phyloP scores from a whole-genome alignment of 306 rosid genomes.

The Acacia melanoxylon region DNA sequence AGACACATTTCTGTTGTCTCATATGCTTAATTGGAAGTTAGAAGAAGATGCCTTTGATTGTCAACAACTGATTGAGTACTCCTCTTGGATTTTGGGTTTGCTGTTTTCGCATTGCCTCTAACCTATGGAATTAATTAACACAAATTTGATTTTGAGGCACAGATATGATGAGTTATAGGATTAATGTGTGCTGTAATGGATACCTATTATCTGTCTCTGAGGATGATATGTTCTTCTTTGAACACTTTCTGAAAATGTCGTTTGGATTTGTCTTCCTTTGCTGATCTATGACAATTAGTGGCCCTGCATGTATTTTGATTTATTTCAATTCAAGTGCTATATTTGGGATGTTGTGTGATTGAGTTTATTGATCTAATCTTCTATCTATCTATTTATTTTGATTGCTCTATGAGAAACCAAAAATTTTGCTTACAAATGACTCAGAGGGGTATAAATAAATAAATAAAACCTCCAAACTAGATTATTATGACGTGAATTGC shows the following conservation, averaged over 20 bases:
- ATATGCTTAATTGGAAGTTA: background rate
- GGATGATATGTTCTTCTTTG: background rate
- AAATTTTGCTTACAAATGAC: too few relatives aligned
- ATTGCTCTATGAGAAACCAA: too few relatives aligned
- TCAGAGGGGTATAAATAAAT: too few relatives aligned
- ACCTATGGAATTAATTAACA: background rate
- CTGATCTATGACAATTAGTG: background rate
- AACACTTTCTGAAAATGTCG: background rate
- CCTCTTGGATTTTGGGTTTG: background rate
- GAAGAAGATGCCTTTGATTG: background rate
- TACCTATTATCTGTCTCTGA: background rate
- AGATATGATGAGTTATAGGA: background rate
- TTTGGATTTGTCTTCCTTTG: background rate
- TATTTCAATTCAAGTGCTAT: background rate
- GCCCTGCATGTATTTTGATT: background rate
- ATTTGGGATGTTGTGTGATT: slow-evolving; percentile 9
- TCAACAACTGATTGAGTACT: background rate
- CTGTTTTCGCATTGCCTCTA: slow-evolving; percentile 4
- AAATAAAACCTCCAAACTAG: too few relatives aligned
- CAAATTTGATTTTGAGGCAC: background rate
- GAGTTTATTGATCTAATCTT: background rate
- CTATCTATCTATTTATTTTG: background rate
- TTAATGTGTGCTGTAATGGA: background rate
- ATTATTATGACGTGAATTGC: too few relatives aligned
- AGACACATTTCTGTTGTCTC: background rate